Percentiles rank a stretch among this genome's conserved stretches.
Conservation (phyloP, 768 basidiomycete genomes). For the Sporobolomyces roseus region DNA sequence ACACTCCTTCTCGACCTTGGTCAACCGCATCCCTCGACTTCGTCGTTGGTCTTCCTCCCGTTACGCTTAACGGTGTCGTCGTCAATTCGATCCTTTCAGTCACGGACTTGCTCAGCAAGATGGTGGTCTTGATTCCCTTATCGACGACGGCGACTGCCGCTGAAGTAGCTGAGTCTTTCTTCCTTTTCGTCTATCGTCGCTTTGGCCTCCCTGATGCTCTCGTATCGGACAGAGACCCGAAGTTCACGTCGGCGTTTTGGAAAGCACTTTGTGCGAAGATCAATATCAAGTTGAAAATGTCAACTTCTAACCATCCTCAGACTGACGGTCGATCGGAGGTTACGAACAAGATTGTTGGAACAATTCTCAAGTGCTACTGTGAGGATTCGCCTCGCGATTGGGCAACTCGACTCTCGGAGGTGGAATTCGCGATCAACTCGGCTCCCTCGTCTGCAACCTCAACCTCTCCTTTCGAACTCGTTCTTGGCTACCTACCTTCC, state of each 20-base stretch:
- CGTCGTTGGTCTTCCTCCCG: background rate
- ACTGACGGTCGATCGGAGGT: slow-evolving; percentile 53
- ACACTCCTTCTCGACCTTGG: background rate
- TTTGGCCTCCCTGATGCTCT: slow-evolving; percentile 53
- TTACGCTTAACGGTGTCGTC: background rate
- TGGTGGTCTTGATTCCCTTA: slow-evolving; percentile 2
- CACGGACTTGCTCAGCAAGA: slow-evolving; percentile 4
- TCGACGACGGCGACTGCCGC: slow-evolving; percentile 30
- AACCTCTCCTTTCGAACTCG: slow-evolving; percentile 51
- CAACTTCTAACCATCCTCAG: slow-evolving; percentile 53
- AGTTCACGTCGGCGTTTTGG: slow-evolving; percentile 55
- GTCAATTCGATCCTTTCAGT: slow-evolving; percentile 15
- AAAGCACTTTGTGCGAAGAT: slow-evolving; percentile 46
- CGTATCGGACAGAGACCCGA: slow-evolving; percentile 52
- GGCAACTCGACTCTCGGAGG: slow-evolving; percentile 46
- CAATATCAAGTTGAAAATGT: slow-evolving; percentile 49
- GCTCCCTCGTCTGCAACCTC: slow-evolving; percentile 50
- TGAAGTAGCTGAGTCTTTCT: slow-evolving; percentile 51
- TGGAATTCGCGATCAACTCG: slow-evolving; percentile 52
- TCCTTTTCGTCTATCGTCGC: slow-evolving; percentile 49
- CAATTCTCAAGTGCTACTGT: slow-evolving; percentile 23
- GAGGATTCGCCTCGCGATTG: slow-evolving; percentile 46
- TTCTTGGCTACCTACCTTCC: slow-evolving; percentile 44
- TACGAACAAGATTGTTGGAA: slow-evolving; percentile 39
- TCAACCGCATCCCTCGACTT: slow-evolving; percentile 1